phyloP scores from a whole-genome alignment of 2,329 filamentous ascomycete species.

The Hypoxylon sp. region DNA sequence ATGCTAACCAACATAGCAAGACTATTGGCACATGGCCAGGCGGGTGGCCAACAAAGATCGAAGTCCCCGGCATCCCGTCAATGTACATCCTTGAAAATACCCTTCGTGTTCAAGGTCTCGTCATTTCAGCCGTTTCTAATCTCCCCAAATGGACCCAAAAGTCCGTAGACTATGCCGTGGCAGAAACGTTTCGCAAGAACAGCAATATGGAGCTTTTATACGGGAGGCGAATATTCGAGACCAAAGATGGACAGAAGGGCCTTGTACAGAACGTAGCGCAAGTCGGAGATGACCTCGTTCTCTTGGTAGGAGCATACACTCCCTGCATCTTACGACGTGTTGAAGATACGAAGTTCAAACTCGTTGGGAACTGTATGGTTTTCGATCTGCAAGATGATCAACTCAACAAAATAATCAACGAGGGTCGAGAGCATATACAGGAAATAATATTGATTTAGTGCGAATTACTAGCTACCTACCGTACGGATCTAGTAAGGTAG shows the following conservation, averaged over 20 bases:
- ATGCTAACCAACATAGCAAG: conserved; percentile 13
- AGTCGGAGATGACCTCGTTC: conserved; percentile 5
- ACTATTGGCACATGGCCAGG: conserved; percentile 13
- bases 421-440: neutral
- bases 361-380: conserved; percentile 13
- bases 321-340: conserved; percentile 11
- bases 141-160: conserved; percentile 7
- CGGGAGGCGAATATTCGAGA: conserved; percentile 18
- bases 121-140: conserved; percentile 9
- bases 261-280: conserved; percentile 15
- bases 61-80: neutral
- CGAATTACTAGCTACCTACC: neutral
- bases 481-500: neutral
- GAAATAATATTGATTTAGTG: conserved; percentile 6
- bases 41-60: conserved; percentile 15
- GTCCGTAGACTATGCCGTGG: conserved; percentile 5
- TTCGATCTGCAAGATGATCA: conserved; percentile 5
- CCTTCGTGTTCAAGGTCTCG: conserved; percentile 3
- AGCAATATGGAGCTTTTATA: conserved; percentile 11
- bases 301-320: conserved; percentile 16
- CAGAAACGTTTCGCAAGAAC: conserved; percentile 2
- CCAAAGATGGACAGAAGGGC: conserved; percentile 10
- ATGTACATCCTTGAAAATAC: conserved; percentile 3
- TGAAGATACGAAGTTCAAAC: conserved; percentile 7
- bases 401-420: conserved; percentile 8